These are phyloP conservation scores for Penicillium canescens DNA, from an alignment of 495 filamentous ascomycete genomes.

Conservation along the genomic window DNA sequence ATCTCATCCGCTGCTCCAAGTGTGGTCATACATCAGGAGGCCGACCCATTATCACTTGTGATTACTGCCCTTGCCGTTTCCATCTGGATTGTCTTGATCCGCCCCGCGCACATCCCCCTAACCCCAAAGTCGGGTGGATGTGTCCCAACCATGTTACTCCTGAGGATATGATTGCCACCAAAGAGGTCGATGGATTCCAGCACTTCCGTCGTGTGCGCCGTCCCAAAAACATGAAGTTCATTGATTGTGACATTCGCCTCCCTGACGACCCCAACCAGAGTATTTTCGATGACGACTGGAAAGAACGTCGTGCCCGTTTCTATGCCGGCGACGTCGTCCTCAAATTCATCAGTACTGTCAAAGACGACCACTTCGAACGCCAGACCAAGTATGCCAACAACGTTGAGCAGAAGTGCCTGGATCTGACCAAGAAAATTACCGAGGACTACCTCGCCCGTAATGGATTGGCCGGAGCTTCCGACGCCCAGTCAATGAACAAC, in stretches of 20 bases:
- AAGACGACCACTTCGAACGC: conserved; percentile 3
- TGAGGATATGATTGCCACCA: conserved; percentile 41
- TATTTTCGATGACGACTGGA: conserved; percentile 23
- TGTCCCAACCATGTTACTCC: conserved; percentile 84
- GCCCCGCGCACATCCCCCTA: conserved; percentile 75
- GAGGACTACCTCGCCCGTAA: conserved; percentile 4
- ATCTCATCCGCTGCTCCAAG: conserved; percentile 65
- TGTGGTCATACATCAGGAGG: conserved; percentile 63
- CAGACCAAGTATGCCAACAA: background rate
- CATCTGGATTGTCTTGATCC: conserved; percentile 91
- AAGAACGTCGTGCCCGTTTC: conserved; percentile 12
- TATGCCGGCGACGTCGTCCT: conserved; percentile 19
- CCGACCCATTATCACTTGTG: conserved; percentile 74
- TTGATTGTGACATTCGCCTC: conserved; percentile 14
- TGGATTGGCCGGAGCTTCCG: background rate
- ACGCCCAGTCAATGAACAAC: background rate
- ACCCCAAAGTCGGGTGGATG: conserved; percentile 69
- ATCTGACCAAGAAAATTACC: conserved; percentile 6
- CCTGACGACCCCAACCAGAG: conserved; percentile 13
- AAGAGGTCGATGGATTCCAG: conserved; percentile 50
- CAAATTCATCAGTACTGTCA: conserved; percentile 22
- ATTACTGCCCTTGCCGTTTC: conserved; percentile 77
- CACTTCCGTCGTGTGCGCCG: conserved; percentile 52
- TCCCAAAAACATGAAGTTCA: conserved; percentile 35
- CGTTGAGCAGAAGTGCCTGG: conserved; percentile 10